Base-by-base conservation (phyloP, 2,329 filamentous ascomycete species). In the Coniochaeta sp. region DNA sequence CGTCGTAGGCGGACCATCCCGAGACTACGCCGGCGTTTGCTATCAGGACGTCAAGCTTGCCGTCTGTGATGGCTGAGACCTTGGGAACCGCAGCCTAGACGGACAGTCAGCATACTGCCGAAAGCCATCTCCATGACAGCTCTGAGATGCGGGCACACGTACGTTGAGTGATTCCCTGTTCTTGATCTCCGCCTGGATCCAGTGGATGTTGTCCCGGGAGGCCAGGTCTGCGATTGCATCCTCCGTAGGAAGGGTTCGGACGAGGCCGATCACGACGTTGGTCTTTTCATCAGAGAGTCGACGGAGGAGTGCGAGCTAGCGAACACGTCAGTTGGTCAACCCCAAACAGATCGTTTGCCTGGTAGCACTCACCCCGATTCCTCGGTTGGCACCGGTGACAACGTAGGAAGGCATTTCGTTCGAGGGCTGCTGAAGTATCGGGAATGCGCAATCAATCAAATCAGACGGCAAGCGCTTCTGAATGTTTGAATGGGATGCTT, bases 221-320 rank as follows among this genome's bases (percentile, higher is more conserved):
- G 38, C 22, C 18, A 38, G 22, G 18, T 26, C 24, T 18, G 6
- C 9, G 32, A 38, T 16, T 6, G 20, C 18, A 14, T 40, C 24
- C 20, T 31, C 48, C 7, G 7, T 26, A 10, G 32, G 31, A 20
- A 26, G 20, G 3, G 10, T 26, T 3, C 48, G 20, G 8, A 40
- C 32, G 12, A 50, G 32, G 14, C 22, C 48, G 12, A 50, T 16
- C n/a, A 50, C 48, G 26, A 22, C 20, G 24, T 33, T 26, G 4
- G 10, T 13, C 14, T 26, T n/a, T 16, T 50, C 14, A 6, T 28
- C 48, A 6, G 48, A 50, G 3, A 50, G 48, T 18, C 38, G 48
- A 24, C 48, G 48, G 10, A 50, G 20, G 27, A 50, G 24, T n/a
- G 33, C 48, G 32, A 38, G 38, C 48, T 50, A 50, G n/a, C 26